Evolutionary conservation across 2,329 filamentous ascomycete species (phyloP).

Genomic region (Botryotinia globosa): DNA sequence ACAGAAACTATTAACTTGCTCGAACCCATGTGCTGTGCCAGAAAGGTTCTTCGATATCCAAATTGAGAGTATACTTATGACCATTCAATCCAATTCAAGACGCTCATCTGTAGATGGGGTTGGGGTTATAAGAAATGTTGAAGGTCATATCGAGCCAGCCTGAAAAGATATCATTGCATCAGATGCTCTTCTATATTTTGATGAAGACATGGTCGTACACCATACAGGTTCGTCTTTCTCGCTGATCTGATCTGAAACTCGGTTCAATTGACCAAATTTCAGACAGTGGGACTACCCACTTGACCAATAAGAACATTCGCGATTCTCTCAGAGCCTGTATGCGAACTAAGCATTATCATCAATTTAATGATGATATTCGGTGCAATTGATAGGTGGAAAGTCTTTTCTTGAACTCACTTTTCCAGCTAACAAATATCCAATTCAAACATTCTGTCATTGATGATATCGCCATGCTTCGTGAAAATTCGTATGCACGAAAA

Average conservation of each 20-base stretch:
- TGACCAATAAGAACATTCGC: conserved; percentile 27
- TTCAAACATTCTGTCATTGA: conserved; percentile 32
- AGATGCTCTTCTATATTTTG: conserved; percentile 28
- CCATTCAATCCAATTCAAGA: neutral
- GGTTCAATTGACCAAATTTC: neutral
- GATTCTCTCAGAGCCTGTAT: conserved; percentile 28
- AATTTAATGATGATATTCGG: conserved; percentile 34
- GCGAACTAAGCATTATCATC: conserved; percentile 21
- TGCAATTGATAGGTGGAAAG: conserved; percentile 31
- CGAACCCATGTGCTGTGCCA: conserved; percentile 19
- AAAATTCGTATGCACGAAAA: conserved; percentile 29
- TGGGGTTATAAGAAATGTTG: conserved; percentile 29
- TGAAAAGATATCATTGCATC: conserved; percentile 31
- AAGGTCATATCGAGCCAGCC: conserved; percentile 30
- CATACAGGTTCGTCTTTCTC: conserved; percentile 31
- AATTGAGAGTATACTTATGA: conserved; percentile 7
- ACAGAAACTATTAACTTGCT: conserved; percentile 18
- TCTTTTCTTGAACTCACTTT: neutral
- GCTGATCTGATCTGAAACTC: neutral
- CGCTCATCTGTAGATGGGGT: conserved; percentile 23
- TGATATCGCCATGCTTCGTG: conserved; percentile 31
- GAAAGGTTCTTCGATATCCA: conserved; percentile 23
- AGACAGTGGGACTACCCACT: conserved; percentile 32
- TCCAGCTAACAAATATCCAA: neutral
- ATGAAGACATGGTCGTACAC: conserved; percentile 35